Evolutionary conservation across 2,329 filamentous ascomycete species (phyloP).

Genomic region (Teratosphaeria destructans): DNA sequence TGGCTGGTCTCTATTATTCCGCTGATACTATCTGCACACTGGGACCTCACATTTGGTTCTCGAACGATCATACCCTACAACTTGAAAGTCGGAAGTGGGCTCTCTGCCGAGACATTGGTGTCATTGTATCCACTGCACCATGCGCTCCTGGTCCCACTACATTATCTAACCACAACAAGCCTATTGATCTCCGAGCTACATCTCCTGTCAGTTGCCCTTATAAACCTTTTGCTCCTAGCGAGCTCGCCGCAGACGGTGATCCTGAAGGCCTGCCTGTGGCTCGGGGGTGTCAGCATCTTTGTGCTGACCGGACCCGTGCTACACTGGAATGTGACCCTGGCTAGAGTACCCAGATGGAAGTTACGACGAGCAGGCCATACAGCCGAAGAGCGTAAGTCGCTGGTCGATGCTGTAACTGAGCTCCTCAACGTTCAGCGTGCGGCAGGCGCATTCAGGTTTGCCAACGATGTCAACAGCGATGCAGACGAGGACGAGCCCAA

Average conservation of each 20-base stretch:
- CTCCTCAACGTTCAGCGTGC: slow-evolving; percentile 24
- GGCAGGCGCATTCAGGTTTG: slow-evolving; percentile 14
- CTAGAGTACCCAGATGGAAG: slow-evolving; percentile 83
- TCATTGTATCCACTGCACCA: slow-evolving; percentile 77
- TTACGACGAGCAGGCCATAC: slow-evolving; percentile 52
- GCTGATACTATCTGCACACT: slow-evolving; percentile 43
- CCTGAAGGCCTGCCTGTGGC: slow-evolving; percentile 35
- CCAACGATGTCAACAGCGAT: slow-evolving; percentile 30
- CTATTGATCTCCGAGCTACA: slow-evolving; percentile 79
- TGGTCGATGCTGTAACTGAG: slow-evolving; percentile 32
- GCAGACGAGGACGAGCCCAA: slow-evolving; percentile 34
- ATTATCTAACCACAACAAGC: slow-evolving; percentile 79
- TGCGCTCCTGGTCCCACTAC: slow-evolving; percentile 60
- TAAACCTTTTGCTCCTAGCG: slow-evolving; percentile 70
- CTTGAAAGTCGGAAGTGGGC: slow-evolving; percentile 7
- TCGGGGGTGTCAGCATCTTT: slow-evolving; percentile 64
- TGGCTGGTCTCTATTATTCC: slow-evolving; percentile 71
- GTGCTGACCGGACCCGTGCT: slow-evolving; percentile 64
- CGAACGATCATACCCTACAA: slow-evolving; percentile 6
- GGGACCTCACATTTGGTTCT: background rate
- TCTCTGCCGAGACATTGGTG: slow-evolving; percentile 47
- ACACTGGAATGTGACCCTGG: slow-evolving; percentile 72
- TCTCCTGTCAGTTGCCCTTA: slow-evolving; percentile 68
- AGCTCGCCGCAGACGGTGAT: slow-evolving; percentile 46
- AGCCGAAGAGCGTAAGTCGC: slow-evolving; percentile 32